Conservation (phyloP, 768 basidiomycete species). For the Asterophora lycoperdoides region DNA sequence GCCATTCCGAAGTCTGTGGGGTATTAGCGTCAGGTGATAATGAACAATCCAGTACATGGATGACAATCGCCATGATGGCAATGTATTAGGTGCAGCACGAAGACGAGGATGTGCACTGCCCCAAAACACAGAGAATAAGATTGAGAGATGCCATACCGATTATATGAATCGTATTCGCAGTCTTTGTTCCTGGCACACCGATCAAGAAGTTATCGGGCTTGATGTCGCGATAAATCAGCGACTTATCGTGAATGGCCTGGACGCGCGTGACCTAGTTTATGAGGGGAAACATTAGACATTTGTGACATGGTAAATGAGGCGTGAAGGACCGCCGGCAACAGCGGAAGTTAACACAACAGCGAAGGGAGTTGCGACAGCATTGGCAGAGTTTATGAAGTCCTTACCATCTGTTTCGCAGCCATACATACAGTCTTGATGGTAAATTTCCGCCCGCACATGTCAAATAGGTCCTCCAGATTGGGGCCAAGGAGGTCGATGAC, state of each 20-base stretch:
- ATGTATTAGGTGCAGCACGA: not conserved
- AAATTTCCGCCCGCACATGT: conserved; percentile 99
- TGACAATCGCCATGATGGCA: not conserved
- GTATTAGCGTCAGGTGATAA: conserved; percentile 1
- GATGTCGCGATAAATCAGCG: conserved; percentile 97
- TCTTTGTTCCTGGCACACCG: conserved; percentile 89
- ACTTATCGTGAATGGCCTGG: conserved; percentile 97
- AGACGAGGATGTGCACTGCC: not conserved
- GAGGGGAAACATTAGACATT: conserved; percentile 9
- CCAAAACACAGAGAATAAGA: conserved; percentile 5
- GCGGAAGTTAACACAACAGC: conserved; percentile 2
- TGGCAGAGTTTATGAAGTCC: conserved; percentile 19
- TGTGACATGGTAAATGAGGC: conserved; percentile 1
- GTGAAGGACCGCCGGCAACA: conserved; percentile 10
- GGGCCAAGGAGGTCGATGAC: conserved; percentile 96
- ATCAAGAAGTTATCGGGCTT: conserved; percentile 99
- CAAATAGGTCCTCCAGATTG: conserved; percentile 95
- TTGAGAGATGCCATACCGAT: conserved; percentile 57
- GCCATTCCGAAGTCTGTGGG: conserved; percentile 96
- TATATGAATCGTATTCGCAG: conserved; percentile 81
- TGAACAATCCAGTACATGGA: not conserved
- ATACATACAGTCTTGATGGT: conserved; percentile 97
- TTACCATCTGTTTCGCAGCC: conserved; percentile 98
- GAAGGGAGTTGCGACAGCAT: conserved; percentile 3
- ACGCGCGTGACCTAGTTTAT: conserved; percentile 81